A percentile compares a stretch with the other conserved stretches of the same genome.
Conservation (phyloP, 2,329 filamentous ascomycete genomes). For the Fusarium algeriense region DNA sequence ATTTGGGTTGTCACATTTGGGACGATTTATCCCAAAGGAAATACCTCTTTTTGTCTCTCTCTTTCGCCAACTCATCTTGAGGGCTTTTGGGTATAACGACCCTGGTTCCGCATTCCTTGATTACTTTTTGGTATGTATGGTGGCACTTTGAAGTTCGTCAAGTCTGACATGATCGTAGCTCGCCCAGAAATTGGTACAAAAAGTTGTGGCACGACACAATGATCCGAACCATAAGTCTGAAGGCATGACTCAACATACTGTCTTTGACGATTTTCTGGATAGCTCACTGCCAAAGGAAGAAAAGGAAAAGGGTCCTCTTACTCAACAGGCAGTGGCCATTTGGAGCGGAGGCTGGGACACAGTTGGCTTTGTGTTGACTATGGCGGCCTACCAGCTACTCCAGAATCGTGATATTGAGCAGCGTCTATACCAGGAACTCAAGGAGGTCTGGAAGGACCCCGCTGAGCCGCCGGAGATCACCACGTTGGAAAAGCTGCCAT, state of each 20-base stretch:
- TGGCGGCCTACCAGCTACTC: slow-evolving; percentile 3
- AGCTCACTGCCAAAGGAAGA: not conserved
- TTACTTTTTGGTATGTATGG: not conserved
- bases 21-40: slow-evolving; percentile 6
- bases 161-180: not conserved
- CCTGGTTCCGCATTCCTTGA: slow-evolving; percentile 6
- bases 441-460: not conserved
- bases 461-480: not conserved
- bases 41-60: not conserved
- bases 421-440: not conserved
- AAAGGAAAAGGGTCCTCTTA: slow-evolving; percentile 1
- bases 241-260: not conserved
- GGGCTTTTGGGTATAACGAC: not conserved
- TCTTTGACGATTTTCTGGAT: slow-evolving; percentile 6
- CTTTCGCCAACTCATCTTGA: not conserved
- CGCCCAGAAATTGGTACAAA: slow-evolving; percentile 1
- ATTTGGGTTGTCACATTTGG: slow-evolving; percentile 2
- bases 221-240: not conserved
- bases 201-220: not conserved
- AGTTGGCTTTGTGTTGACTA: not conserved
- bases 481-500: not conserved
- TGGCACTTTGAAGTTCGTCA: too few relatives aligned
- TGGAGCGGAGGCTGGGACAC: slow-evolving; percentile 16
- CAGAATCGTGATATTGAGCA: not conserved
- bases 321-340: slow-evolving; percentile 9